Evolutionary conservation across 768 basidiomycete species (phyloP).

Genomic region (Russula brevipes): DNA sequence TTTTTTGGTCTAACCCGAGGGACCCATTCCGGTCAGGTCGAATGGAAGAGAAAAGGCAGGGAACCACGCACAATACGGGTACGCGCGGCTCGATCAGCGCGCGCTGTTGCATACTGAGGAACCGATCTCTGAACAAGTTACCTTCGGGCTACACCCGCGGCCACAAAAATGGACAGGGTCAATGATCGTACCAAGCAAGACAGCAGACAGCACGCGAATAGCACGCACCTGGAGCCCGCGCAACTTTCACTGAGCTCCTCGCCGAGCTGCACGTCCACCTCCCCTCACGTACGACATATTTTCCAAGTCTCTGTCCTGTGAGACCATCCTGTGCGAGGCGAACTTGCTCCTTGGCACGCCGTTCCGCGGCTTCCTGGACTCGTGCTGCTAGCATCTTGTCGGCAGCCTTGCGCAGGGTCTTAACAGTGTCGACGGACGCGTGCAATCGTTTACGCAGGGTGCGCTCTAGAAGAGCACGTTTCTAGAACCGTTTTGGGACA

Average conservation of each 20-base stretch:
- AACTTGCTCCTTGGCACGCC: slow-evolving; percentile 41
- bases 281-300: slow-evolving; percentile 64
- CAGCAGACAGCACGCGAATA: not conserved
- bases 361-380: slow-evolving; percentile 36
- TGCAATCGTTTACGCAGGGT: slow-evolving; percentile 56
- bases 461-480: slow-evolving; percentile 57
- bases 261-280: slow-evolving; percentile 81
- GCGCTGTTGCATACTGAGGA: slow-evolving; percentile 81
- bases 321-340: slow-evolving; percentile 57
- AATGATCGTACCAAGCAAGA: not conserved
- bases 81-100: slow-evolving; percentile 82
- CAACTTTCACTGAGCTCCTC: slow-evolving; percentile 85
- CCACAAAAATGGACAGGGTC: not conserved
- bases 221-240: slow-evolving; percentile 70
- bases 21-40: slow-evolving; percentile 5
- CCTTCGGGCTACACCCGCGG: slow-evolving; percentile 68
- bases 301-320: slow-evolving; percentile 72
- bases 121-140: slow-evolving; percentile 86
- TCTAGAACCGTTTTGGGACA: slow-evolving; percentile 36
- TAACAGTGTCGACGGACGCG: slow-evolving; percentile 52
- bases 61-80: slow-evolving; percentile 58
- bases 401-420: slow-evolving; percentile 45
- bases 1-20: slow-evolving; percentile 43
- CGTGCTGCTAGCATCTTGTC: slow-evolving; percentile 37
- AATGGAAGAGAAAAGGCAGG: not conserved